Evolutionary conservation across 2,329 filamentous ascomycete genomes (phyloP).

Genomic region (Sarocladium kiliense): DNA sequence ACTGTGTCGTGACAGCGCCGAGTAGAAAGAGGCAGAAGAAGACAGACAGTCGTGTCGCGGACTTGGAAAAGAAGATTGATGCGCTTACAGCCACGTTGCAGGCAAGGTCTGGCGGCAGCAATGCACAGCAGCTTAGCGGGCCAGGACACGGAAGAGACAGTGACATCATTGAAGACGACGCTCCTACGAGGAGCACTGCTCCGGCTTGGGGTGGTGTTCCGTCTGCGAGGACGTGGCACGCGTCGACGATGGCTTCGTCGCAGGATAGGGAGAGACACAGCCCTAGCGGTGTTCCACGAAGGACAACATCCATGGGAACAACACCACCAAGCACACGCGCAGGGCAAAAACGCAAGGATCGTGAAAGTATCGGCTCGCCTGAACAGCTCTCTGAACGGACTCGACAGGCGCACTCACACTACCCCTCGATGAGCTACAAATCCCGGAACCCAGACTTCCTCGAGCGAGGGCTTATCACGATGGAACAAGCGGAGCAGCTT

Average conservation of each 20-base stretch:
- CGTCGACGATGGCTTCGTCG: neutral
- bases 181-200: neutral
- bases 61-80: constrained; percentile 91
- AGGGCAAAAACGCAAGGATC: constrained; percentile 5
- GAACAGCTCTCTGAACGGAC: neutral
- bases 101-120: constrained; percentile 30
- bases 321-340: neutral
- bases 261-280: neutral
- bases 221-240: neutral
- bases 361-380: neutral
- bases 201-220: neutral
- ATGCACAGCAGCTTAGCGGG: neutral
- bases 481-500: constrained; percentile 48
- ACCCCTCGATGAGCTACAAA: neutral
- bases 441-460: constrained; percentile 38
- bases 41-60: constrained; percentile 81
- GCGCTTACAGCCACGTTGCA: constrained; percentile 76
- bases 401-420: neutral
- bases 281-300: neutral
- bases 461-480: constrained; percentile 53
- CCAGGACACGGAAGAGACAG: neutral
- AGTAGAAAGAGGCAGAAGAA: constrained; percentile 83
- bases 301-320: neutral
- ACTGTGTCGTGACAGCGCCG: constrained; percentile 71
- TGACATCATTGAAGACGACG: neutral